Percentiles rank a stretch among this genome's conserved stretches.
Conservation (phyloP, 495 filamentous ascomycete genomes). For the Aspergillus nidulans region DNA sequence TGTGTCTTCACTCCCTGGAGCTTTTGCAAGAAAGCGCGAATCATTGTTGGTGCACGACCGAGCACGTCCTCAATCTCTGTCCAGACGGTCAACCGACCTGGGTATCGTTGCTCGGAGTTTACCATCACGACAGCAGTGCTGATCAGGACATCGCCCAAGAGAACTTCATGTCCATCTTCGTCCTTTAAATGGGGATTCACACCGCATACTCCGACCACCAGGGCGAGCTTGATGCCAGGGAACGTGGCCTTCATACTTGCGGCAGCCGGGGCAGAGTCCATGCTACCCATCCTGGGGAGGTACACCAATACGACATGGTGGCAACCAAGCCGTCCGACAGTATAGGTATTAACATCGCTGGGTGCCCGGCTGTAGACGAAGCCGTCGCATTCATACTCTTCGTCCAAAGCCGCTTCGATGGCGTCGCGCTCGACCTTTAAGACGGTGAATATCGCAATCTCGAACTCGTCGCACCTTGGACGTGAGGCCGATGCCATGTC, state of each 20-base stretch:
- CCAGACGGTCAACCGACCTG: no score
- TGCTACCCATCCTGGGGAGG: no score
- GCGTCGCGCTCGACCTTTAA: not conserved
- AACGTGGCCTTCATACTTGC: not conserved
- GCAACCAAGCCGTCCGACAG: no score
- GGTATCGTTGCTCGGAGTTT: not conserved
- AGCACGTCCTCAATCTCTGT: no score
- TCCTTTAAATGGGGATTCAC: not conserved
- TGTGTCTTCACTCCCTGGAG: not conserved
- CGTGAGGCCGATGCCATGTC: no score
- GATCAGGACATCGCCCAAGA: not conserved
- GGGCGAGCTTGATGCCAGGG: not conserved
- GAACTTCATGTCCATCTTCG: not conserved
- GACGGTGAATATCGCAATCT: not conserved
- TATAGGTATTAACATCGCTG: no score
- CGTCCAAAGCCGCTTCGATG: not conserved
- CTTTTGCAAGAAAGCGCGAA: not conserved
- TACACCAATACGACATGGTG: no score
- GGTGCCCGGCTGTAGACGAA: no score
- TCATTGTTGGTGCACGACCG: no score
- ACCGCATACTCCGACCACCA: not conserved
- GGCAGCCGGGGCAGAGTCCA: not conserved
- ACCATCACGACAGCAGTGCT: not conserved
- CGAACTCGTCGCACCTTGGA: not conserved
- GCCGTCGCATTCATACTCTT: not conserved